A percentile compares a stretch with the other conserved stretches of the same genome.
Evolutionary conservation across 768 basidiomycete genomes (phyloP).

Genomic region (Russula dissimulans): DNA sequence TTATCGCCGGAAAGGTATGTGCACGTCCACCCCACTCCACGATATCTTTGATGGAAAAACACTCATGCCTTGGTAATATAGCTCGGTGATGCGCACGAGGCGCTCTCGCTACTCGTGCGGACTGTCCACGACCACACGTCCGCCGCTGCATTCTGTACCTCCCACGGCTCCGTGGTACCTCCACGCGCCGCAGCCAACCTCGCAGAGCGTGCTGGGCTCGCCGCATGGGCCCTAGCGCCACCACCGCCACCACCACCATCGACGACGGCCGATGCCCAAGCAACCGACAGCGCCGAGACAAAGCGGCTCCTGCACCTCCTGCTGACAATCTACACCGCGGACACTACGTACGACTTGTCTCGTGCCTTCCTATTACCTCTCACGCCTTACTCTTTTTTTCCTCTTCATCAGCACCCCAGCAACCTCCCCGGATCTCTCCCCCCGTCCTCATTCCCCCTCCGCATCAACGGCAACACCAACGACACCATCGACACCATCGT

Average conservation of each 20-base stretch:
- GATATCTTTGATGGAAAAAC: background rate
- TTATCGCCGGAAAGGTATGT: conserved; percentile 68
- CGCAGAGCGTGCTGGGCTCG: conserved; percentile 38
- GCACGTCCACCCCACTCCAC: conserved; percentile 2
- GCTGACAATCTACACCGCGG: conserved; percentile 74
- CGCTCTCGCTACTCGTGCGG: conserved; percentile 58
- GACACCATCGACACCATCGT: no score
- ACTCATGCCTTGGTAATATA: conserved; percentile 14
- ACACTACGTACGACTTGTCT: conserved; percentile 36
- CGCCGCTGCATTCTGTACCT: conserved; percentile 80
- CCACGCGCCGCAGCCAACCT: conserved; percentile 44
- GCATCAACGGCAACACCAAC: background rate
- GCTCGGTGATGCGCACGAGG: conserved; percentile 51
- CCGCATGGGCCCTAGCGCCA: conserved; percentile 45
- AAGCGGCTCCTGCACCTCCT: conserved; percentile 57
- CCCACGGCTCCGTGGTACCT: conserved; percentile 67
- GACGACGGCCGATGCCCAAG: conserved; percentile 36
- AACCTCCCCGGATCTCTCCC: background rate
- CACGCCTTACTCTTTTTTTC: background rate
- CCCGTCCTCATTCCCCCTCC: background rate
- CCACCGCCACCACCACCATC: conserved; percentile 34
- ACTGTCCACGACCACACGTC: conserved; percentile 64
- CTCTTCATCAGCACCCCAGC: background rate
- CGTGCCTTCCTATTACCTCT: background rate
- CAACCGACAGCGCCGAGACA: conserved; percentile 41